Evolutionary conservation across 164 flowering plant genomes (phyloP), one percentile per base, ranked within the genome.

Genomic region (Santalum album): DNA sequence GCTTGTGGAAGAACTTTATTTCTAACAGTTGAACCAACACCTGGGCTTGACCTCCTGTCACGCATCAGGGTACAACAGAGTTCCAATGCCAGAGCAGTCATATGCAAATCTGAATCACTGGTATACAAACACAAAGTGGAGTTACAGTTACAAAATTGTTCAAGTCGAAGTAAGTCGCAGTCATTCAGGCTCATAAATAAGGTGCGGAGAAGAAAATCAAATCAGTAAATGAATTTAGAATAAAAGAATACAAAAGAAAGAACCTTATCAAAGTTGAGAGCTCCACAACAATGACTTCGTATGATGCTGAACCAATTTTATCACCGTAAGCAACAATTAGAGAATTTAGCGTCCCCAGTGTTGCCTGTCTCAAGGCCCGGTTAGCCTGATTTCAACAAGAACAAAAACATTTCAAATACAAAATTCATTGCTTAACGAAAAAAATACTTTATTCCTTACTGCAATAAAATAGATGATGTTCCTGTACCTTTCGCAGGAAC

Each of bases 71-170:
- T 90, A 73, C 88, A 87, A 72, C 99, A 94, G n/a, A 90, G 84
- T 62, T 90, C 97, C 72, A 94, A 69, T 20, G 97, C 90, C 52
- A 90, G 87, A 44, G 99, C 97, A 1, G 97, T 78, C 97, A 94
- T 94, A 67, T 90, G 97, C 76, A 94, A 75, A 65, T 94, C 99
- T 54, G 89, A 79, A 67, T 90, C 99, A 78, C 99, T 94, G 86
- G 49, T 15, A 64, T 6, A 55, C 47, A 43, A 24, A 25, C 18
- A 42, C 49, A 25, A 36, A 7, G 52, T 53, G 29, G 23, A 43
- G 35, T 26, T 59, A 38, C 18, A 12, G 10, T 21, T 18, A 45
- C 22, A 54, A 54, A 44, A 19, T n/a, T n/a, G n/a, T n/a, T n/a
- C n/a, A n/a, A n/a, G n/a, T n/a, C n/a, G n/a, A n/a, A n/a, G n/a